Base-by-base conservation (phyloP, 495 filamentous ascomycete genomes). In the Annulohypoxylon maeteangense region DNA sequence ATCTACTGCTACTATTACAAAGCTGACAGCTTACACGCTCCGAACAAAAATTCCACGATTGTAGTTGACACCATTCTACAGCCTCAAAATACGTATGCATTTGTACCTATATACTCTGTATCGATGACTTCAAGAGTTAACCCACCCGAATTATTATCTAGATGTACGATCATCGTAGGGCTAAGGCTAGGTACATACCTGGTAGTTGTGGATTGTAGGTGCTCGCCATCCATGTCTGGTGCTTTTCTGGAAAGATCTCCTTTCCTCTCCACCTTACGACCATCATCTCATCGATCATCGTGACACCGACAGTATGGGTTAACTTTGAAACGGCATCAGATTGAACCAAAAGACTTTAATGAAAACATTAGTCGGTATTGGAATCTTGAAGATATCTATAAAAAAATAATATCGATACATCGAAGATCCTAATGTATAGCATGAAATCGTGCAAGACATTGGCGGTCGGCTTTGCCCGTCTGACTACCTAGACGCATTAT, bases 401-500 rank as follows among this genome's bases (percentile, higher is more conserved):
- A 63, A 63, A 56, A 45, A 53, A 65, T 51, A 22, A 22, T 22
- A 44, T 16, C 29, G 18, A 18, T 7, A 12, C 20, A 11, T 55
- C 23, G 57, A 57, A 31, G 25, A 29, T 38, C 42, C 14, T 67
- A 54, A 63, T 67, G 69, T 63, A 61, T 27, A 58, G 36, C 57
- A 63, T 45, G 34, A 55, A 58, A 34, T 71, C 55, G 56, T 50
- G 47, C 65, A 56, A 60, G 42, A 36, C 44, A 32, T 67, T 25
- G 23, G 45, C 11, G 38, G 44, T 72, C 70, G 70, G 70, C 60
- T 65, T 61, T 68, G 56, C 42, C 70, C 70, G 70, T 72, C 70
- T 68, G 70, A 72, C 20, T 31, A 32, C 50, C 12, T 18, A 31
- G 4, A 10, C 12, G 16, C 51, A 59, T 62, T 59, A 31, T 22